Percentiles rank a stretch among this genome's conserved stretches.
These are phyloP conservation scores for Tothia fuscella DNA, from an alignment of 2,329 filamentous ascomycete species.

Conservation along the genomic window DNA sequence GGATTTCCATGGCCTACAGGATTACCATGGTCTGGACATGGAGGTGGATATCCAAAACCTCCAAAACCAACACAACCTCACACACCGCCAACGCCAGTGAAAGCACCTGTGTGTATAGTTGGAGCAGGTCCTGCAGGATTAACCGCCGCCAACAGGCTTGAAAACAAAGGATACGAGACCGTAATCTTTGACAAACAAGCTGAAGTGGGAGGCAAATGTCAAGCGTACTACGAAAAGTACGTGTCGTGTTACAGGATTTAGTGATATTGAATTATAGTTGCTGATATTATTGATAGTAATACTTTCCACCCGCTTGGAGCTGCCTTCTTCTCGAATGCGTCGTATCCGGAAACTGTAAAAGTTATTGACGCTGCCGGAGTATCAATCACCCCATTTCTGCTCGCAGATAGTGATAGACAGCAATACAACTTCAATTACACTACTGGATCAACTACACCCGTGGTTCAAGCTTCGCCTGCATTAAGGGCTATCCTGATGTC, in stretches of 20 bases:
- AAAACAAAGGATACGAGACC: conserved; percentile 24
- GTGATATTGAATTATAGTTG: not conserved
- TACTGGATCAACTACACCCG: conserved; percentile 18
- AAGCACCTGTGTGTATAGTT: conserved; percentile 25
- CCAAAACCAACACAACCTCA: too few species aligned
- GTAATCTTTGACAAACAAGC: conserved; percentile 25
- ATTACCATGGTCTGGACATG: too few species aligned
- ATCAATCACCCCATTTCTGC: conserved; percentile 20
- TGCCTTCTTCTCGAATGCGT: conserved; percentile 27
- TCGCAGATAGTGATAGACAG: conserved; percentile 20
- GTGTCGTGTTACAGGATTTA: conserved; percentile 19
- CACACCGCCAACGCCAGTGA: conserved; percentile 14
- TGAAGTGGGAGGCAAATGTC: conserved; percentile 26
- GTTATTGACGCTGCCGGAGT: conserved; percentile 24
- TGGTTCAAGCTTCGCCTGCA: conserved; percentile 16
- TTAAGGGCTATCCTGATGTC: conserved; percentile 18
- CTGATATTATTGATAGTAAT: not conserved
- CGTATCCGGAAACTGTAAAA: conserved; percentile 24
- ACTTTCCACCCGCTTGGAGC: conserved; percentile 27
- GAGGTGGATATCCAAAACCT: too few species aligned
- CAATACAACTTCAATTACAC: conserved; percentile 25
- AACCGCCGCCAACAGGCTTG: conserved; percentile 22
- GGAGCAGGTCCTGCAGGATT: conserved; percentile 26
- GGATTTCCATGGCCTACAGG: too few species aligned
- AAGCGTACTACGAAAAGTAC: conserved; percentile 26